Evolutionary conservation across 2,329 filamentous ascomycete species (phyloP).

Genomic region (Ophiosphaerella korrae): DNA sequence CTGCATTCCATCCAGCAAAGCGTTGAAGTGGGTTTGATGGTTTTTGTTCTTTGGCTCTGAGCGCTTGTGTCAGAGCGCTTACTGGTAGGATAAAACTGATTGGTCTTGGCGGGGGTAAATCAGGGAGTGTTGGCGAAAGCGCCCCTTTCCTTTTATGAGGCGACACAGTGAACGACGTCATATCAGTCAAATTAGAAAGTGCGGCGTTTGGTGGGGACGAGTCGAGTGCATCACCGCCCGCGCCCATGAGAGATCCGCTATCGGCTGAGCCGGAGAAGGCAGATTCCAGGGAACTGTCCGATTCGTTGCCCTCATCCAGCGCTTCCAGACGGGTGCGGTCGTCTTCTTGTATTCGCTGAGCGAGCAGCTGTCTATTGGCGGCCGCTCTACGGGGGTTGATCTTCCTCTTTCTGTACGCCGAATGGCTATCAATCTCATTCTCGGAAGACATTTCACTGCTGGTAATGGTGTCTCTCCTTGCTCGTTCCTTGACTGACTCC

Average conservation of each 20-base stretch:
- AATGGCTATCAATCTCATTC: slow-evolving; percentile 71
- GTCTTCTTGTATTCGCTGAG: slow-evolving; percentile 60
- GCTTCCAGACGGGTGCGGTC: slow-evolving; percentile 45
- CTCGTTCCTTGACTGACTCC: slow-evolving; percentile 71
- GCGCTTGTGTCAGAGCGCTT: slow-evolving; percentile 72
- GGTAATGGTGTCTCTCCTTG: slow-evolving; percentile 75
- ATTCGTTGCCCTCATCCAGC: slow-evolving; percentile 48
- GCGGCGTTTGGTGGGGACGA: slow-evolving; percentile 55
- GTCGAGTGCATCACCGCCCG: slow-evolving; percentile 63
- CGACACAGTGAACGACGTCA: slow-evolving; percentile 57
- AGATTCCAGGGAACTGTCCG: slow-evolving; percentile 47
- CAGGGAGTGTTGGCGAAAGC: slow-evolving; percentile 59
- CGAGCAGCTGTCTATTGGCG: slow-evolving; percentile 57
- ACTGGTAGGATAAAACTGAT: slow-evolving; percentile 73
- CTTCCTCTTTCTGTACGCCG: slow-evolving; percentile 67
- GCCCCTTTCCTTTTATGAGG: slow-evolving; percentile 64
- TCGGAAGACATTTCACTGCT: slow-evolving; percentile 85
- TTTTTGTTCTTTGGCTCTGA: slow-evolving; percentile 74
- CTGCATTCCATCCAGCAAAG: slow-evolving; percentile 76
- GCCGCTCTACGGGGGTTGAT: slow-evolving; percentile 65
- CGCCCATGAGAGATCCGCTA: slow-evolving; percentile 72
- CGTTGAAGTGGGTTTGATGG: slow-evolving; percentile 74
- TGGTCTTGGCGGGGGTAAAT: slow-evolving; percentile 73
- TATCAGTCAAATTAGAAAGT: slow-evolving; percentile 49
- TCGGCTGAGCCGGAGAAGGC: slow-evolving; percentile 56